These are phyloP conservation scores for Arabidopsis suecica DNA, from an alignment of 345 rosid species.

Conservation along the genomic window DNA sequence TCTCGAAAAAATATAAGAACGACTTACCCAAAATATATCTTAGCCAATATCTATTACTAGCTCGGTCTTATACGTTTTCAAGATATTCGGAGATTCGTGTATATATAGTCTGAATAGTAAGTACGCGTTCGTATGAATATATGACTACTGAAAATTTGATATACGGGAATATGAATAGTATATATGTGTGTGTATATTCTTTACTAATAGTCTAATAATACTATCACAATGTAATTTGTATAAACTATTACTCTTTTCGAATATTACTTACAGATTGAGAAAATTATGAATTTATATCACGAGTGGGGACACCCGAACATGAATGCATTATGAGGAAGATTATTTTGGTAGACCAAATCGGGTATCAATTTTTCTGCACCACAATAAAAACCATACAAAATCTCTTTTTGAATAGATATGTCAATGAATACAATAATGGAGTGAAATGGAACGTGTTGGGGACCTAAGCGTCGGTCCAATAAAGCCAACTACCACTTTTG, in stretches of 20 bases:
- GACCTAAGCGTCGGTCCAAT: slow-evolving; percentile 19
- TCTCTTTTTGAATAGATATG: slow-evolving; percentile 2
- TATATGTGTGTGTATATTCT: too few species aligned
- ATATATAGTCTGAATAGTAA: not conserved
- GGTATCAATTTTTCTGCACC: not conserved
- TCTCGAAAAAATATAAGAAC: too few species aligned
- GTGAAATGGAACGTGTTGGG: slow-evolving; percentile 19
- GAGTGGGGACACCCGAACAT: slow-evolving; percentile 7
- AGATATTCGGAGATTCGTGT: not conserved
- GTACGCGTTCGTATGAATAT: not conserved
- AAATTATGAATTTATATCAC: not conserved
- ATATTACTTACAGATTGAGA: not conserved
- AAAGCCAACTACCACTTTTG: slow-evolving; percentile 27
- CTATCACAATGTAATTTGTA: not conserved
- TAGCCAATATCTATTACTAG: not conserved
- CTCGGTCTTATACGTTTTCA: not conserved
- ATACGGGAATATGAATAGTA: not conserved
- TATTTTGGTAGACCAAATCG: not conserved
- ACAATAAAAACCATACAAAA: slow-evolving; percentile 5
- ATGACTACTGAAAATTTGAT: not conserved
- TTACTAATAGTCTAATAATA: too few species aligned
- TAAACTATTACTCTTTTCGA: not conserved
- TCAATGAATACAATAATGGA: slow-evolving; percentile 22
- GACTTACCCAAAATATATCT: too few species aligned
- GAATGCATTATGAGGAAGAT: slow-evolving; percentile 12